Evolutionary conservation across 371 early-diverging fungal species (phyloP), one percentile per base, ranked within the genome.

Genomic region (Sporodiniella umbellata): DNA sequence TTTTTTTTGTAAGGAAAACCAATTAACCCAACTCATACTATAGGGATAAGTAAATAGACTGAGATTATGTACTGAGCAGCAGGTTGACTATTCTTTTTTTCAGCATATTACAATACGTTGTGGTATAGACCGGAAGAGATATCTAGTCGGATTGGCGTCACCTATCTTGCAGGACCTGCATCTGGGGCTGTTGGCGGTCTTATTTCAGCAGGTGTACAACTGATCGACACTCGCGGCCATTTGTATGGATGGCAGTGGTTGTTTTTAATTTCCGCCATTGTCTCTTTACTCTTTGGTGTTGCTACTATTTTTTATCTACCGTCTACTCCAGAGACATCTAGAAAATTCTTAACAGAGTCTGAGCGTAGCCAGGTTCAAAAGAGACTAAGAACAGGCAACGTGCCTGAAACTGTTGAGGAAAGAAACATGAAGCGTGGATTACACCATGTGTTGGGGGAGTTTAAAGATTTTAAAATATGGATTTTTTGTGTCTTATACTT

Each of bases 181-280:
- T 75, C 75, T 14, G 75, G 77, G 39, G 77, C 77, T 0, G 61
- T 76, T 48, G 77, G 77, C 33, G 77, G 77, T 23, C 43, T 76
- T 11, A 76, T 76, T 11, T 76, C 77, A 8, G 73, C 73, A 24
- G 73, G 53, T 4, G 51, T 72, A 7, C 77, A 76, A 43, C 31
- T 70, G 8, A 76, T 76, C 26, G 77, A 76, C 48, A 70, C 68
- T 1, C 33, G 40, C 1, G 73, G 70, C n/a, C 49, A 52, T 31
- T 48, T 76, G 17, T 76, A 72, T 33, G 77, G 77, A 1, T 76
- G 70, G 70, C 77, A 76, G 55, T 76, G 73, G 69, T 48, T 75
- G 8, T 75, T 75, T 50, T 15, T 75, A 1, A 69, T 75, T 10
- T 68, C 68, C 6, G 75, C 64, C 5, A 38, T 67, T 14, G 43